These are phyloP conservation scores for Vitis hybrid DNA, from an alignment of 177 flowering plant genomes.

Conservation along the genomic window DNA sequence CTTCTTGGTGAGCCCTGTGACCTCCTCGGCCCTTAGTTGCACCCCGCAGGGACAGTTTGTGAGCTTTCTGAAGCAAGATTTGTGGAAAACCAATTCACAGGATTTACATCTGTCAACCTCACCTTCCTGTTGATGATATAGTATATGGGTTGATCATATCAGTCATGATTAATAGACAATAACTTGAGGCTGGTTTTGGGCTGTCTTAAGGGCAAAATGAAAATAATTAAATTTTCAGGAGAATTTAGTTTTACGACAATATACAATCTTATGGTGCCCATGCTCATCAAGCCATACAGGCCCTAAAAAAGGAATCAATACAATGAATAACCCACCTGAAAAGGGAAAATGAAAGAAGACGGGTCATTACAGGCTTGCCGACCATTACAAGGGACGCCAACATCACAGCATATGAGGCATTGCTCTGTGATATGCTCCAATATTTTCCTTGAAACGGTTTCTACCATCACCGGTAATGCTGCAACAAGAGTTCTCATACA, in stretches of 20 bases:
- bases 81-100: constrained; percentile 69
- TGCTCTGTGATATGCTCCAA: constrained; percentile 83
- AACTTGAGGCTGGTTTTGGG: background rate
- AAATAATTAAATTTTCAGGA: background rate
- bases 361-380: constrained; percentile 83
- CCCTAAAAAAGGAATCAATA: background rate
- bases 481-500: constrained; percentile 20
- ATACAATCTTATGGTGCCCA: too few species aligned
- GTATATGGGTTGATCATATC: too few species aligned
- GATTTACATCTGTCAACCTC: constrained; percentile 66
- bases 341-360: constrained; percentile 87
- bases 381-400: constrained; percentile 82
- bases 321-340: constrained; percentile 54
- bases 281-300: too few species aligned
- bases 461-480: constrained; percentile 79
- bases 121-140: constrained; percentile 47
- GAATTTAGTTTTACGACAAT: too few species aligned
- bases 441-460: constrained; percentile 72
- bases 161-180: background rate
- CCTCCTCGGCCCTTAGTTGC: constrained; percentile 20
- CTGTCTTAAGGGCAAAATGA: background rate
- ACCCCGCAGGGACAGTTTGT: constrained; percentile 61
- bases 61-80: constrained; percentile 61
- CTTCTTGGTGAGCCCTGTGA: constrained; percentile 6
- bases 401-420: constrained; percentile 92